A percentile compares a stretch with the other conserved stretches of the same genome.
Conservation (phyloP, 2,329 filamentous ascomycete species). For the Aureobasidium sp. region DNA sequence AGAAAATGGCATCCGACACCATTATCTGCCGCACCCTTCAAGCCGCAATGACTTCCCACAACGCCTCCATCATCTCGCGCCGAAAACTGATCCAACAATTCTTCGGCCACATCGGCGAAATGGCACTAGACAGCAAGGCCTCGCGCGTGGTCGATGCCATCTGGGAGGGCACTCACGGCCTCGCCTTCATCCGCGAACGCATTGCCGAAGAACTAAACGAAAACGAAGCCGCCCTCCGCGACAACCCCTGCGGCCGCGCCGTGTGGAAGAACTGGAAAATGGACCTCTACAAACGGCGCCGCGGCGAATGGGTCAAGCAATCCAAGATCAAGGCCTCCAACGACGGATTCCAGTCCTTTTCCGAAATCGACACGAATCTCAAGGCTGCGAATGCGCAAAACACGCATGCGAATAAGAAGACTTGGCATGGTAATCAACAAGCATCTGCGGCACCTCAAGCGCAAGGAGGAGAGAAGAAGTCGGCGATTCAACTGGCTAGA, state of each 20-base stretch:
- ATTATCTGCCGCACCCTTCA: conserved; percentile 57
- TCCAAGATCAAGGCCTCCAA: conserved; percentile 48
- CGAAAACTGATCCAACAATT: conserved; percentile 59
- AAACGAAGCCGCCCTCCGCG: conserved; percentile 55
- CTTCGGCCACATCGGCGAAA: conserved; percentile 52
- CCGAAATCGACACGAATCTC: conserved; percentile 35
- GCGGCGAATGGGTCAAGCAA: conserved; percentile 57
- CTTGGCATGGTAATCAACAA: neutral
- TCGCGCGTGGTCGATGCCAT: conserved; percentile 63
- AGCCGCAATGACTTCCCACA: conserved; percentile 50
- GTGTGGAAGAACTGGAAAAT: conserved; percentile 71
- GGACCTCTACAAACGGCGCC: conserved; percentile 60
- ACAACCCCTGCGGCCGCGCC: conserved; percentile 57
- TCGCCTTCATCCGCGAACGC: conserved; percentile 61
- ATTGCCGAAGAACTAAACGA: conserved; percentile 57
- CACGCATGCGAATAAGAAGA: conserved; percentile 15
- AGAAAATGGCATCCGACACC: conserved; percentile 59
- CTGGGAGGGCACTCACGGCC: conserved; percentile 55
- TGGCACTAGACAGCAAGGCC: conserved; percentile 55
- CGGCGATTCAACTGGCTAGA: conserved; percentile 50
- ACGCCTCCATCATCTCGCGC: conserved; percentile 50
- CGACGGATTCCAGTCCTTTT: conserved; percentile 44
- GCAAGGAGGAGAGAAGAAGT: conserved; percentile 32
- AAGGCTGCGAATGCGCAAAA: conserved; percentile 15
- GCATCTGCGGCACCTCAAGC: neutral